Percentiles rank a stretch among this genome's conserved stretches.
Evolutionary conservation across 345 rosid genomes (phyloP).

Genomic region (Zanthoxylum bungeanum): DNA sequence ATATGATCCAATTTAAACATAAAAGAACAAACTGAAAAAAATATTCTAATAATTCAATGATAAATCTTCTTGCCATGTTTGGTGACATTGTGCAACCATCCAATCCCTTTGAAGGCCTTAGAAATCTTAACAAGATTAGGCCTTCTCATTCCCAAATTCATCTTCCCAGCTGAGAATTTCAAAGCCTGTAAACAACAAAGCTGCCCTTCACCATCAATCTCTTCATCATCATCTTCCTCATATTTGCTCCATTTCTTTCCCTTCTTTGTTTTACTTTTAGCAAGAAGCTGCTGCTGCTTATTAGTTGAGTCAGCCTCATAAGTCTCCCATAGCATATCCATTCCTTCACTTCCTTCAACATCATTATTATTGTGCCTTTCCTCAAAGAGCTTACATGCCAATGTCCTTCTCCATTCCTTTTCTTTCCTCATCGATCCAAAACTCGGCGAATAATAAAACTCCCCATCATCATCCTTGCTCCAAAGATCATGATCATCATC

Average conservation of each 20-base stretch:
- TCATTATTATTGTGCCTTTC: constrained; percentile 59
- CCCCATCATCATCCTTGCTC: constrained; percentile 16
- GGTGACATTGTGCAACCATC: constrained; percentile 61
- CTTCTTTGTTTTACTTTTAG: constrained; percentile 28
- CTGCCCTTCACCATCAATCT: constrained; percentile 41
- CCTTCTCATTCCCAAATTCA: constrained; percentile 84
- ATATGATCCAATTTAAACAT: constrained; percentile 4
- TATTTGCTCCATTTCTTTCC: constrained; percentile 28
- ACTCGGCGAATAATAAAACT: constrained; percentile 1
- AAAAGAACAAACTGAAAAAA: not conserved
- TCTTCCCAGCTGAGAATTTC: constrained; percentile 85
- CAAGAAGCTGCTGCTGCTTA: constrained; percentile 4
- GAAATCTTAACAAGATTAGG: constrained; percentile 72
- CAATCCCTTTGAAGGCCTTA: constrained; percentile 73
- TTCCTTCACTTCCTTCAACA: constrained; percentile 64
- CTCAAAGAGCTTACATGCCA: constrained; percentile 90
- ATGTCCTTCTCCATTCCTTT: constrained; percentile 93
- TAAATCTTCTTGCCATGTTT: constrained; percentile 49
- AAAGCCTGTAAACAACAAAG: constrained; percentile 87
- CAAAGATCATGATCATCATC: constrained; percentile 14
- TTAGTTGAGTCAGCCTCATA: constrained; percentile 56
- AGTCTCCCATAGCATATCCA: constrained; percentile 95
- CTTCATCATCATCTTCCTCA: constrained; percentile 33
- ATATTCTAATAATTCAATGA: constrained; percentile 6
- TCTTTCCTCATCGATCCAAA: constrained; percentile 80